Evolutionary conservation across 2,329 filamentous ascomycete species (phyloP).

Genomic region (Nothophaeocryptopus gaeumannii): DNA sequence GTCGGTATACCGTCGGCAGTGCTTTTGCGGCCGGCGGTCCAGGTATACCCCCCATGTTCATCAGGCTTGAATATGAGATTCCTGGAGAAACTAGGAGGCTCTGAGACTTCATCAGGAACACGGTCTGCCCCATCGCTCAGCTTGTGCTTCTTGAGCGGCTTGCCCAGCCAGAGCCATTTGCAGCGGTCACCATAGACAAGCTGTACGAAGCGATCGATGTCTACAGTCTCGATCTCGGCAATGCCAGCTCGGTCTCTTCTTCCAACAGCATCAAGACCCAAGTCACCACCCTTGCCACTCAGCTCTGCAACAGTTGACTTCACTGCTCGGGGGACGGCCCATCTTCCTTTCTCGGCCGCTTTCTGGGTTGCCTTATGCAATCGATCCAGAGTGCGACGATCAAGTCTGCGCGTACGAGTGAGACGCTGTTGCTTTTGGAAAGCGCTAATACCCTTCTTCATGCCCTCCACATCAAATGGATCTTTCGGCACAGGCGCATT

Average conservation of each 20-base stretch:
- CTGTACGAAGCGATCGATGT: slow-evolving; percentile 78
- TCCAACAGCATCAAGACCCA: slow-evolving; percentile 92
- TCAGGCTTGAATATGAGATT: slow-evolving; percentile 57
- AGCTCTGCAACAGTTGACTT: slow-evolving; percentile 94
- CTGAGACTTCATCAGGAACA: slow-evolving; percentile 12
- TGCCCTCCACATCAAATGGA: slow-evolving; percentile 78
- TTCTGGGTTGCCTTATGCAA: slow-evolving; percentile 85
- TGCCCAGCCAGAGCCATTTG: slow-evolving; percentile 95
- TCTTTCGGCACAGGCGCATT: slow-evolving; percentile 86
- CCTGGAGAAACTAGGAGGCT: slow-evolving; percentile 23
- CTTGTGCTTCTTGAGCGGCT: slow-evolving; percentile 63
- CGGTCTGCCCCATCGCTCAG: slow-evolving; percentile 10
- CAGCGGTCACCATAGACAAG: slow-evolving; percentile 76
- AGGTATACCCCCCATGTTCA: slow-evolving; percentile 48
- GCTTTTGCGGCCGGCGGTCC: slow-evolving; percentile 47
- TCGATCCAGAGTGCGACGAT: slow-evolving; percentile 76
- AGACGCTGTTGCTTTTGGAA: slow-evolving; percentile 91
- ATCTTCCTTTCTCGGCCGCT: slow-evolving; percentile 81
- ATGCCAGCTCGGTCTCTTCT: slow-evolving; percentile 81
- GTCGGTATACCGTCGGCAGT: slow-evolving; percentile 48
- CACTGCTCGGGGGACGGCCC: slow-evolving; percentile 88
- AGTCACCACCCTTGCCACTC: slow-evolving; percentile 87
- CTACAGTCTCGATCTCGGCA: slow-evolving; percentile 85
- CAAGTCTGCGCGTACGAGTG: slow-evolving; percentile 71
- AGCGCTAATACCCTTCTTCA: slow-evolving; percentile 78